A percentile compares a stretch with the other conserved stretches of the same genome.
These are phyloP conservation scores for Arctium lappa DNA, from an alignment of 129 eudicot species.

Conservation along the genomic window DNA sequence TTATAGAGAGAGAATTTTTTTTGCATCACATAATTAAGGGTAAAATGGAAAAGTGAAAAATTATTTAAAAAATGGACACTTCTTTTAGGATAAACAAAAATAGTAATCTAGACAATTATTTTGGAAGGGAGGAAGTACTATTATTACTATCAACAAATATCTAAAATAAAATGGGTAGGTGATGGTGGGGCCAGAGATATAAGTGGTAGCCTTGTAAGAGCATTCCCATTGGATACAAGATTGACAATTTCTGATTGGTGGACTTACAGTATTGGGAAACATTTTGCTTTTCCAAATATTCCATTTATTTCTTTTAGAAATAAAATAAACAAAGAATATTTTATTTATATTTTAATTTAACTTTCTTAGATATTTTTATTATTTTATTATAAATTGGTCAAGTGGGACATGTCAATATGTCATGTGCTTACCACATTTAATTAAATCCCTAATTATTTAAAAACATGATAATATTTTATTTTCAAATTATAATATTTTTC, in stretches of 20 bases:
- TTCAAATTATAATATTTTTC: too few relatives aligned
- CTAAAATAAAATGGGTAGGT: neutral
- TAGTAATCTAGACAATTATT: too few relatives aligned
- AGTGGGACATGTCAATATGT: neutral
- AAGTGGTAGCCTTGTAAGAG: slow-evolving; percentile 5
- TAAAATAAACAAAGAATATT: neutral
- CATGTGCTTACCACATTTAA: neutral
- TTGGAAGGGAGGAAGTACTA: too few relatives aligned
- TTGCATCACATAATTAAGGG: too few relatives aligned
- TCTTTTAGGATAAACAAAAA: too few relatives aligned
- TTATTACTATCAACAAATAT: too few relatives aligned
- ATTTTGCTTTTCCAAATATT: neutral
- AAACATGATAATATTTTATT: too few relatives aligned
- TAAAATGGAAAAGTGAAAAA: too few relatives aligned
- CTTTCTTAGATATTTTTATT: neutral
- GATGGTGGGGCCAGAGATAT: neutral
- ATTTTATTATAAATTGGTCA: slow-evolving; percentile 11
- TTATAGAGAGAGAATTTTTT: too few relatives aligned
- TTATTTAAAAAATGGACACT: too few relatives aligned
- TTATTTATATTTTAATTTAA: neutral
- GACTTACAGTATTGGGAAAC: neutral
- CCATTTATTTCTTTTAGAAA: neutral
- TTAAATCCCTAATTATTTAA: neutral
- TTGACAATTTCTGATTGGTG: neutral
- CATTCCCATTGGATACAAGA: slow-evolving; percentile 18